Base-by-base conservation (phyloP, 805 yeast species). In the Candida patagonica region DNA sequence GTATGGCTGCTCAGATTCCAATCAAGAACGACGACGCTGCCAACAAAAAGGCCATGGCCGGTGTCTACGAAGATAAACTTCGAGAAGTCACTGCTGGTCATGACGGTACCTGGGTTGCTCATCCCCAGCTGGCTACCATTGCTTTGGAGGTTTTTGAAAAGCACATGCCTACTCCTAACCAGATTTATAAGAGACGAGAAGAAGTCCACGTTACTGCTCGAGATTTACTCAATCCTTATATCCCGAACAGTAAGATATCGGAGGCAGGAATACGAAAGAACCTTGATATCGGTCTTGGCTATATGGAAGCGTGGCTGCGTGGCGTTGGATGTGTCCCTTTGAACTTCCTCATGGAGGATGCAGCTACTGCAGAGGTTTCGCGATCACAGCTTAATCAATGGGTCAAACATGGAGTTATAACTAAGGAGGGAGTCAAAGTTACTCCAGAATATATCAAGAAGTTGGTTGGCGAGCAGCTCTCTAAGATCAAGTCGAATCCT, bases 41-140 rank as follows among this genome's bases (percentile, higher is more conserved):
- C 50, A 78, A 78, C 66, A 66, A 64, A 57, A 64, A 64, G 38
- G 83, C 83, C 38, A 71, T 78, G 76, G 78, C 73, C 51, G 77
- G 76, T 47, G 85, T 78, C 42, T 71, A 74, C 51, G 71, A 67
- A 55, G 85, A 78, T 63, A 78, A 78, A 67, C 67, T 74, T 53
- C 68, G 84, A 43, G 85, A 78, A 61, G 85, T 68, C 32, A 53
- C 61, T 36, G 77, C 79, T 30, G 85, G 85, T 33, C 80, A 80
- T 59, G 85, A 78, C 60, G 81, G 84, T 25, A 76, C 83, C 52
- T 78, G 85, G 85, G 80, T 78, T 49, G 85, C 85, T 33, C 85
- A 78, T 61, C 85, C 85, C 15, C 80, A 77, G 25, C 70, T 78
- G 55, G 85, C 79, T 21, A 68, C 70, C 19, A 72, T 76, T 50